A percentile compares a stretch with the other conserved stretches of the same genome.
These are phyloP conservation scores for Sphenostylis stenocarpa DNA, from an alignment of 306 rosid genomes.

Conservation along the genomic window DNA sequence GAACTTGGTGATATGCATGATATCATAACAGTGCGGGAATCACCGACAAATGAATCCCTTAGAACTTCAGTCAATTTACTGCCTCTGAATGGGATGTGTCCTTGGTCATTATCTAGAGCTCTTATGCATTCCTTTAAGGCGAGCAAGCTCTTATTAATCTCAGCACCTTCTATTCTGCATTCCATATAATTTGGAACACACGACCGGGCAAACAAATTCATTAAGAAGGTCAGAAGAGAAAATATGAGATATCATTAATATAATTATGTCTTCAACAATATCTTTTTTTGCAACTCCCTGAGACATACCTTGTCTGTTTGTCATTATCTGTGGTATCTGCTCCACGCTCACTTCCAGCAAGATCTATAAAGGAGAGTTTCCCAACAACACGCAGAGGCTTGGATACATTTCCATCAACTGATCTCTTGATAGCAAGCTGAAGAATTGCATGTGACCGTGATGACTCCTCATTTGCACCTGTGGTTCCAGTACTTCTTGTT, in stretches of 20 bases:
- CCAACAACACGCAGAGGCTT: slow-evolving; percentile 87
- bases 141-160: slow-evolving; percentile 93
- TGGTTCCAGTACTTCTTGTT: slow-evolving; percentile 91
- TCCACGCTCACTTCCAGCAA: slow-evolving; percentile 98
- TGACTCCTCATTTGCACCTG: slow-evolving; percentile 96
- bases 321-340: slow-evolving; percentile 97
- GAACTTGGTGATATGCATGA: slow-evolving; percentile 97
- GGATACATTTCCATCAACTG: slow-evolving; percentile 70
- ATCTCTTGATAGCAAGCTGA: slow-evolving; percentile 84
- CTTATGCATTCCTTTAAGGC: slow-evolving; percentile 93
- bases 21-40: slow-evolving; percentile 92
- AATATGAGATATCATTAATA: background rate
- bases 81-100: slow-evolving; percentile 96
- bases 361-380: slow-evolving; percentile 91
- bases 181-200: slow-evolving; percentile 28
- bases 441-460: slow-evolving; percentile 96
- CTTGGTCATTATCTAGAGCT: slow-evolving; percentile 96
- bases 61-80: slow-evolving; percentile 93
- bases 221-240: slow-evolving; percentile 11
- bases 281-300: slow-evolving; percentile 17
- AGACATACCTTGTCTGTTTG: slow-evolving; percentile 75
- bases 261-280: background rate
- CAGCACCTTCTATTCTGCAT: slow-evolving; percentile 98
- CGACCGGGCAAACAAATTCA: slow-evolving; percentile 8
- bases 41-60: slow-evolving; percentile 90